phyloP scores from a whole-genome alignment of 2,329 filamentous ascomycete species.

The Trichoderma sp. region DNA sequence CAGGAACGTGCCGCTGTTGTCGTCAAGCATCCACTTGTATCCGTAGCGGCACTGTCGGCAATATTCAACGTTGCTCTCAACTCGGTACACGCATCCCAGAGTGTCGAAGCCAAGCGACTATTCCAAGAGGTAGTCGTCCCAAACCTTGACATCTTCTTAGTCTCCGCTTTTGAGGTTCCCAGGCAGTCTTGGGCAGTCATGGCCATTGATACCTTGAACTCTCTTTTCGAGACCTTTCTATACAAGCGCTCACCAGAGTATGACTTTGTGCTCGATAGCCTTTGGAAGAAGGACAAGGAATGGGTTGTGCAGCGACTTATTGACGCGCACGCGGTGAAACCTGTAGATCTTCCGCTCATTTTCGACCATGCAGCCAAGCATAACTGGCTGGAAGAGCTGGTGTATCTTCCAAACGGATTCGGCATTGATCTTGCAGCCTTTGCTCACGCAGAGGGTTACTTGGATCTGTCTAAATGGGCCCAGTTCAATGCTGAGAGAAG shows the following conservation, averaged over 20 bases:
- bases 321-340: constrained; percentile 78
- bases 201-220: constrained; percentile 74
- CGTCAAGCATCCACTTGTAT: constrained; percentile 84
- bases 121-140: constrained; percentile 71
- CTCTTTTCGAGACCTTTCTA: constrained; percentile 82
- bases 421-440: constrained; percentile 85
- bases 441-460: constrained; percentile 77
- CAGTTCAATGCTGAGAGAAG: constrained; percentile 69
- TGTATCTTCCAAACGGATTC: constrained; percentile 79
- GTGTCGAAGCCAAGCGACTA: constrained; percentile 64
- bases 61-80: constrained; percentile 68
- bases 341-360: constrained; percentile 49
- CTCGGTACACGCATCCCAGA: constrained; percentile 64
- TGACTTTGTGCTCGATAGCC: constrained; percentile 85
- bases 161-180: constrained; percentile 75
- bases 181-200: constrained; percentile 73
- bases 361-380: constrained; percentile 74
- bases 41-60: constrained; percentile 76
- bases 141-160: constrained; percentile 77
- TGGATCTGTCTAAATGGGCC: constrained; percentile 82
- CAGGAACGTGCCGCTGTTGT: constrained; percentile 62
- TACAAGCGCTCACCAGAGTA: constrained; percentile 76
- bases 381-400: constrained; percentile 80
- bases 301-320: constrained; percentile 85
- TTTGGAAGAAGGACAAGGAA: constrained; percentile 87